phyloP scores from a whole-genome alignment of 495 filamentous ascomycete species.

The Aspergillus asperescens region DNA sequence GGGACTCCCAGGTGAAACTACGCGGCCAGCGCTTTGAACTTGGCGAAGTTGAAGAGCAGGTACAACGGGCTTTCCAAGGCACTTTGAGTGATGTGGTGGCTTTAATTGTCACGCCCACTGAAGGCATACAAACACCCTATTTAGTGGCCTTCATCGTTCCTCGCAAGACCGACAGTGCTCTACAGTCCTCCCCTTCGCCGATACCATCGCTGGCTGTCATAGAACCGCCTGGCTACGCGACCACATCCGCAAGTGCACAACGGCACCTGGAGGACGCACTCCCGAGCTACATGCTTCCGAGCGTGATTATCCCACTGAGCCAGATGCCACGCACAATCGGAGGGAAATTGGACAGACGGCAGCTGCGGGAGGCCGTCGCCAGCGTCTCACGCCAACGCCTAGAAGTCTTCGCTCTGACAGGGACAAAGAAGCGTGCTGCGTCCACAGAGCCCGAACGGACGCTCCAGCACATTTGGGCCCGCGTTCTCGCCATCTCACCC shows the following conservation, averaged over 20 bases:
- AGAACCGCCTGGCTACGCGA: too few species aligned
- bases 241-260: too few species aligned
- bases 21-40: constrained; percentile 51
- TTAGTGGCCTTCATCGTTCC: too few species aligned
- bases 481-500: neutral
- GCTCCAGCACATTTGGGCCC: neutral
- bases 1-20: constrained; percentile 53
- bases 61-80: neutral
- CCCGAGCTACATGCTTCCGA: too few species aligned
- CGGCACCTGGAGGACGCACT: too few species aligned
- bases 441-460: neutral
- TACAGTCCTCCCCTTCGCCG: too few species aligned
- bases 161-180: too few species aligned
- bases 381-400: neutral
- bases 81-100: neutral
- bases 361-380: neutral
- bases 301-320: too few species aligned
- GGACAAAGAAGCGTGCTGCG: neutral
- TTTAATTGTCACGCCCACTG: neutral
- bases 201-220: too few species aligned
- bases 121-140: neutral
- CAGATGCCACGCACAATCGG: neutral
- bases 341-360: neutral
- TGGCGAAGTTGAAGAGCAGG: constrained; percentile 31
- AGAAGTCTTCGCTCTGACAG: neutral